These are phyloP conservation scores for Solanum dulcamara DNA, from an alignment of 257 asterid species.

Conservation along the genomic window DNA sequence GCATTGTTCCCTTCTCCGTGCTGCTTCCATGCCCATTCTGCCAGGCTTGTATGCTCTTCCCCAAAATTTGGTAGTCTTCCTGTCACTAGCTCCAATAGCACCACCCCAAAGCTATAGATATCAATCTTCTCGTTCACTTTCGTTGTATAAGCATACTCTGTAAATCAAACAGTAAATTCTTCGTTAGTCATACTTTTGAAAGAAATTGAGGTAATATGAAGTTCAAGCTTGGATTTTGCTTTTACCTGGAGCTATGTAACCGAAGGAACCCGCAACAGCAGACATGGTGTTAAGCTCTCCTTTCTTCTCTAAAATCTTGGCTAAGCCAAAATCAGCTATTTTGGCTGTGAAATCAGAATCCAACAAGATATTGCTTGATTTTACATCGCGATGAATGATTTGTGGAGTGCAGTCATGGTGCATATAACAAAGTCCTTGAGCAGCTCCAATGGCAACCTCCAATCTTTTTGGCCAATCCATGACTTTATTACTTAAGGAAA, in stretches of 20 bases:
- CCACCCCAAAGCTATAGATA: constrained; percentile 36
- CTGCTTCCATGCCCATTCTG: constrained; percentile 85
- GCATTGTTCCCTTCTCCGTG: constrained; percentile 39
- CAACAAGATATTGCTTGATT: constrained; percentile 56
- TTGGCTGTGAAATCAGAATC: constrained; percentile 42
- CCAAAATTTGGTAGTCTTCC: constrained; percentile 49
- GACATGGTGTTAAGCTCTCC: constrained; percentile 46
- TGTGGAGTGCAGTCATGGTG: constrained; percentile 56
- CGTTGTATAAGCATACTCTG: constrained; percentile 65
- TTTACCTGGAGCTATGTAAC: constrained; percentile 66
- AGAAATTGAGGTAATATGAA: neutral
- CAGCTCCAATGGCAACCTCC: constrained; percentile 51
- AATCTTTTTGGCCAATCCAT: constrained; percentile 60
- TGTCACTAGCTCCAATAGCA: constrained; percentile 29
- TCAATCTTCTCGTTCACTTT: constrained; percentile 33
- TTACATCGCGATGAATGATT: constrained; percentile 54
- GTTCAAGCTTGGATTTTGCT: neutral
- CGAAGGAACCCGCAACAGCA: constrained; percentile 51
- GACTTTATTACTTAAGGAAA: neutral
- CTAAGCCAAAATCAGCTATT: constrained; percentile 59
- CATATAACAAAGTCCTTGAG: constrained; percentile 63
- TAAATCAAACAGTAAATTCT: neutral
- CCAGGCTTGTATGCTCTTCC: constrained; percentile 58
- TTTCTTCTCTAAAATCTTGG: constrained; percentile 33
- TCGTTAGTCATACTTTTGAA: neutral